phyloP scores from a whole-genome alignment of 768 basidiomycete genomes.

The Psilocybe sp. region DNA sequence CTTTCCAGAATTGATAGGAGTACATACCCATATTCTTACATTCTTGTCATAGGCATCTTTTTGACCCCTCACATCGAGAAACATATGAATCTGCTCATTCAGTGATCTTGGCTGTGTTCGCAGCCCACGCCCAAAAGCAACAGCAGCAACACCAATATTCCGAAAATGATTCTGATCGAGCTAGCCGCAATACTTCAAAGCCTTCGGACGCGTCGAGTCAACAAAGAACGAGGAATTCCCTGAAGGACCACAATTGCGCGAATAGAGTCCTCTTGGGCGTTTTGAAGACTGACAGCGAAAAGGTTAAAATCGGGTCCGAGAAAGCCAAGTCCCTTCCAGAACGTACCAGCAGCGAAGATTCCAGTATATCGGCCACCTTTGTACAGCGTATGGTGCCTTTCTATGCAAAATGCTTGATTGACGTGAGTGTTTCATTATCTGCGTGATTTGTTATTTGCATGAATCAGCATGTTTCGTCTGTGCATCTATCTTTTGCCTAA shows the following conservation, averaged over 20 bases:
- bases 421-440: constrained; percentile 40
- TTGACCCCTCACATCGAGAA: constrained; percentile 59
- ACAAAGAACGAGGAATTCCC: background rate
- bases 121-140: constrained; percentile 48
- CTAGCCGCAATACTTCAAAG: background rate
- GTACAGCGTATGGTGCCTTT: constrained; percentile 65
- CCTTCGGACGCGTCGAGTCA: background rate
- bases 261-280: constrained; percentile 4
- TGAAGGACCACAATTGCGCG: constrained; percentile 3
- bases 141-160: constrained; percentile 30
- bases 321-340: constrained; percentile 1
- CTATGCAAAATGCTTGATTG: constrained; percentile 68
- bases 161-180: constrained; percentile 9
- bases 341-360: constrained; percentile 4
- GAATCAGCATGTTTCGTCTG: constrained; percentile 4
- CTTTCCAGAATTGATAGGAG: background rate
- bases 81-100: constrained; percentile 89
- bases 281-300: constrained; percentile 7
- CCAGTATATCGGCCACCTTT: constrained; percentile 31
- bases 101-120: constrained; percentile 72
- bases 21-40: background rate
- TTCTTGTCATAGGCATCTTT: constrained; percentile 49
- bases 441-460: background rate
- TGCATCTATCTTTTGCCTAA: constrained; percentile 1
- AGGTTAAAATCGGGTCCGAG: constrained; percentile 12